Percentiles rank a stretch among this genome's conserved stretches.
Conservation (phyloP, 768 basidiomycete species). For the Boletus rufocinnamomeus region DNA sequence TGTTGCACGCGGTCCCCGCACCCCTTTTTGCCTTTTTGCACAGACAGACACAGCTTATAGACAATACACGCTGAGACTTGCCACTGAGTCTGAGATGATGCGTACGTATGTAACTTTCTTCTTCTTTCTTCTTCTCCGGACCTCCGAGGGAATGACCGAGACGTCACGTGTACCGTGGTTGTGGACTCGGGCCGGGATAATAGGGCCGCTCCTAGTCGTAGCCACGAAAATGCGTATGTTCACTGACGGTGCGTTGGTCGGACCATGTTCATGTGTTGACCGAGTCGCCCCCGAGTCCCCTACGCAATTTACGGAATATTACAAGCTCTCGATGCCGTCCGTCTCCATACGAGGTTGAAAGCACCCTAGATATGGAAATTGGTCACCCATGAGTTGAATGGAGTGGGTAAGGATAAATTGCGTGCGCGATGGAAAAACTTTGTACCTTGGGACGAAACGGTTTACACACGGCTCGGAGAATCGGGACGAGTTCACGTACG, state of each 20-base stretch:
- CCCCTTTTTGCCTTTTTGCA: neutral
- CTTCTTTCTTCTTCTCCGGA: slow-evolving; percentile 16
- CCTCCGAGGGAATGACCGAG: slow-evolving; percentile 24
- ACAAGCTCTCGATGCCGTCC: neutral
- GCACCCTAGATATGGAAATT: slow-evolving; percentile 8
- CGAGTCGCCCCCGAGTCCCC: neutral
- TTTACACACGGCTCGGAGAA: slow-evolving; percentile 15
- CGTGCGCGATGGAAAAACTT: slow-evolving; percentile 8
- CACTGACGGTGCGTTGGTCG: neutral
- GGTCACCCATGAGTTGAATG: slow-evolving; percentile 1
- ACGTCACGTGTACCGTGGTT: neutral
- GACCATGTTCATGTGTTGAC: slow-evolving; percentile 3
- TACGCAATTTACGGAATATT: neutral
- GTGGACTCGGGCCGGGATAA: slow-evolving; percentile 4
- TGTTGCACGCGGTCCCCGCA: slow-evolving; percentile 14
- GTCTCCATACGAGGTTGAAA: slow-evolving; percentile 1
- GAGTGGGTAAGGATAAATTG: slow-evolving; percentile 1
- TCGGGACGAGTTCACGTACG: slow-evolving; percentile 12
- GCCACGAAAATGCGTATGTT: neutral
- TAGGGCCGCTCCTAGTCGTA: neutral
- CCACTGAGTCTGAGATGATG: slow-evolving; percentile 5
- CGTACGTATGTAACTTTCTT: slow-evolving; percentile 7
- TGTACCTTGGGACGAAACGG: slow-evolving; percentile 2
- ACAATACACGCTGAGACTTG: slow-evolving; percentile 2
- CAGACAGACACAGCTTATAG: slow-evolving; percentile 7